phyloP scores from a whole-genome alignment of 257 asterid genomes.

The Perilla frutescens region DNA sequence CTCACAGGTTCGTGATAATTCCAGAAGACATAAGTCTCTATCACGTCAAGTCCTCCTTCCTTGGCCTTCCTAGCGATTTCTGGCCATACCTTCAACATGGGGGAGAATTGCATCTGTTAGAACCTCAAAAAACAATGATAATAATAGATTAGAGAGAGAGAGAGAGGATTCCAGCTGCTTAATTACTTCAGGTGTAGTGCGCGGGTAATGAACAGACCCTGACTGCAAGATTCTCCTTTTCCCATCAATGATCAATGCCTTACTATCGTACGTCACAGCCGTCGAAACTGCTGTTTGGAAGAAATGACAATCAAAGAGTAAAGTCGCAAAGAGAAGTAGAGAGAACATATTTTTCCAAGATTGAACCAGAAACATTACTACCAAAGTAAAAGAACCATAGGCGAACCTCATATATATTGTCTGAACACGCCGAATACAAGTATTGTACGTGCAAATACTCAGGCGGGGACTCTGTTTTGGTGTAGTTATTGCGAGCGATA shows the following conservation, averaged over 20 bases:
- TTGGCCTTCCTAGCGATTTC: conserved; percentile 65
- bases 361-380: conserved; percentile 3
- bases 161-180: conserved; percentile 31
- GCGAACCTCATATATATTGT: conserved; percentile 26
- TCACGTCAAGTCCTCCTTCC: conserved; percentile 90
- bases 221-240: conserved; percentile 77
- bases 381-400: conserved; percentile 10
- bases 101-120: neutral
- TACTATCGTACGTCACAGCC: conserved; percentile 66
- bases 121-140: conserved; percentile 9
- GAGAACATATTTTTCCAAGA: conserved; percentile 36
- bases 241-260: conserved; percentile 76
- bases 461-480: conserved; percentile 25
- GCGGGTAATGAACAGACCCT: conserved; percentile 85
- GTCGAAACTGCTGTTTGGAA: conserved; percentile 47
- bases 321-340: conserved; percentile 39
- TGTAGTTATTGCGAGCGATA: conserved; percentile 22
- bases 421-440: neutral
- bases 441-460: neutral
- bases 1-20: conserved; percentile 78
- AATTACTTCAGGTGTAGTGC: conserved; percentile 74
- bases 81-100: conserved; percentile 68
- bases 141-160: neutral
- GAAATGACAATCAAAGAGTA: conserved; percentile 39
- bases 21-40: conserved; percentile 88